Evolutionary conservation across 768 basidiomycete genomes (phyloP), one percentile per base, ranked within the genome.

Genomic region (Ramaria sp.): DNA sequence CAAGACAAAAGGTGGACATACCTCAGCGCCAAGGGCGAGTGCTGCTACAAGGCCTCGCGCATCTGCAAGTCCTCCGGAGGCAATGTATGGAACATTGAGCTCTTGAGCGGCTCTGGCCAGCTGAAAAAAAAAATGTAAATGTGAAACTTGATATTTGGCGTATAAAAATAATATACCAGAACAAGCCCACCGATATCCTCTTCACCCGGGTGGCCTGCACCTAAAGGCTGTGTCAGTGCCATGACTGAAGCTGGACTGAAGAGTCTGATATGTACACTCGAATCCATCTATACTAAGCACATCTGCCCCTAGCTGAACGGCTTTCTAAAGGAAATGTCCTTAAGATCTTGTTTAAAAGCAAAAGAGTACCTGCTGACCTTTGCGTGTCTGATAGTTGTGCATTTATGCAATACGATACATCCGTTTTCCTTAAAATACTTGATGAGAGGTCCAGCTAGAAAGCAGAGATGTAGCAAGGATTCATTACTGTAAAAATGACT

Each of bases 201-300:
- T 66, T 96, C 94, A 60, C 94, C 94, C 17, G 91, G 91, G 69
- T 93, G 91, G 24, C 93, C 93, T 31, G 91, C 93, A 65, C 90
- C 89, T 91, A 64, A 1, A 54, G 61, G 42, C 27, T 61, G 38
- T 45, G 62, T 62, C 27, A 42, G 57, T 59, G 63, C 60, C 59
- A 45, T 52, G 51, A 43, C 53, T 54, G n/a, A 22, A 50, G 39
- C 12, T 19, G 53, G 38, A 38, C 24, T 24, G 33, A 27, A 6
- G 60, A 30, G 27, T 52, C 54, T 20, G 54, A 55, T 9, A 58
- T 79, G 43, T 59, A 88, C 91, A 94, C 75, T 94, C 91, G 59
- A 94, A 88, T 0, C 92, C 91, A 58, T 94, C 92, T 30, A 94
- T 92, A 61, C 89, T 91, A 27, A 94, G 63, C 30, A 89, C 72